Base-by-base conservation (phyloP, 192 early-diverging fungal genomes). In the Podila minutissima region DNA sequence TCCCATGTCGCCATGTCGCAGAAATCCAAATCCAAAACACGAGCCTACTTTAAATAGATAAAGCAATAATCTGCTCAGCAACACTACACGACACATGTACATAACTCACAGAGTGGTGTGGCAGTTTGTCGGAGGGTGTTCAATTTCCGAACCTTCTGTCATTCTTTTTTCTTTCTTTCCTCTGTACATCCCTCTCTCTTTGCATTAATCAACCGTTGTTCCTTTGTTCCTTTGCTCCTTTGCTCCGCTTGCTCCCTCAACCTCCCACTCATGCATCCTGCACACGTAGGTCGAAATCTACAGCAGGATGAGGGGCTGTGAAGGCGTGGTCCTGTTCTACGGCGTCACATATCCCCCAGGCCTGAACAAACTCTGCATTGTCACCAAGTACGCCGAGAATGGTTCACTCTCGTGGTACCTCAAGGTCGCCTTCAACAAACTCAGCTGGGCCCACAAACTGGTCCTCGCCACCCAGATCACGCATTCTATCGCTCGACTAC, bases 261-360 rank as follows among this genome's bases (percentile, higher is more conserved):
- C 48, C 19, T 31, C 55, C 26, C 15, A n/a, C 38, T 11, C 26
- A 12, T 28, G 28, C 31, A 38, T 67, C 20, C 26, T 35, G 13
- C 41, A 51, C 28, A 0, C 19, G 6, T 66, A 81, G 77, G 71
- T 73, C 46, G 71, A 81, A 49, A 81, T 81, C 55, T 81, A 81
- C 31, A 69, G 29, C 53, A 65, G 60, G 13, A 81, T 81, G 77
- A 41, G 46, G 26, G 71, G 71, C 11, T 64, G 19, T 7, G 61
- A 72, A 17, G 77, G 77, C 7, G 71, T 81, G 3, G 77, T 81
- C 28, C 59, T 67, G 20, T 81, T 61, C 62, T 81, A 73, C 24
- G 77, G 77, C 11, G 77, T 81, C 0, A 81, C 77, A 55, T 81
- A 81, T 32, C 77, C 77, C 4, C 71, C 77, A 26, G 77, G 77